phyloP scores from a whole-genome alignment of 2,329 filamentous ascomycete species.

The Amphichorda felina region DNA sequence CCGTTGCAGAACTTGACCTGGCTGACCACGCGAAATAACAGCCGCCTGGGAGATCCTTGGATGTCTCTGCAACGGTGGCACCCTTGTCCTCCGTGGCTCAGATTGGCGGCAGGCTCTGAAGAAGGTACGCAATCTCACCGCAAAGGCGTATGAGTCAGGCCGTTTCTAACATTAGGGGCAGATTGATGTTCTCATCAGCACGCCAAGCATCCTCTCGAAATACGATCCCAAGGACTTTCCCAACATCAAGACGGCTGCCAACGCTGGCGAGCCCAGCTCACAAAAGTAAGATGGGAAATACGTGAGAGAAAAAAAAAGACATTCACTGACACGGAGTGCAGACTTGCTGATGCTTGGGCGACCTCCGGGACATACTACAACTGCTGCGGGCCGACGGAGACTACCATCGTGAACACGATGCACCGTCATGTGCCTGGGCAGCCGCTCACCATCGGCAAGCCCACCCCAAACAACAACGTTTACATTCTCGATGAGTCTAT shows the following conservation, averaged over 20 bases:
- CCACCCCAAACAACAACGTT: conserved; percentile 43
- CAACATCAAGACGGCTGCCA: conserved; percentile 38
- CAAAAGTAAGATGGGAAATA: conserved; percentile 13
- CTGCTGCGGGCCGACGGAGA: conserved; percentile 48
- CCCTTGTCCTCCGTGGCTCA: conserved; percentile 37
- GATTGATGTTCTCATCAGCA: conserved; percentile 42
- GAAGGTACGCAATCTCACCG: conserved; percentile 1
- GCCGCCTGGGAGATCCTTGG: conserved; percentile 50
- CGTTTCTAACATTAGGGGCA: conserved; percentile 8
- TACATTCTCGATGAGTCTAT: conserved; percentile 38
- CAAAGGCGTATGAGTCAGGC: not conserved
- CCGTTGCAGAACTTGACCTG: not conserved
- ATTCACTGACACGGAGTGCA: conserved; percentile 9
- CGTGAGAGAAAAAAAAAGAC: not conserved
- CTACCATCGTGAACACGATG: conserved; percentile 47
- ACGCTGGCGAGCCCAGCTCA: conserved; percentile 41
- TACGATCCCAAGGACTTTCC: conserved; percentile 33
- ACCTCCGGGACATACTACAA: conserved; percentile 37
- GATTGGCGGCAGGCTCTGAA: conserved; percentile 33
- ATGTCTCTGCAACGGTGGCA: conserved; percentile 45
- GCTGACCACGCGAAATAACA: conserved; percentile 11
- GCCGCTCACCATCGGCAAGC: conserved; percentile 38
- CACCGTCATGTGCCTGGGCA: conserved; percentile 33
- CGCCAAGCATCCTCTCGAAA: conserved; percentile 40
- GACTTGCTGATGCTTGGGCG: conserved; percentile 45